A percentile compares a stretch with the other conserved stretches of the same genome.
phyloP scores from a whole-genome alignment of 805 yeast genomes.

The Candida qinlingensis region DNA sequence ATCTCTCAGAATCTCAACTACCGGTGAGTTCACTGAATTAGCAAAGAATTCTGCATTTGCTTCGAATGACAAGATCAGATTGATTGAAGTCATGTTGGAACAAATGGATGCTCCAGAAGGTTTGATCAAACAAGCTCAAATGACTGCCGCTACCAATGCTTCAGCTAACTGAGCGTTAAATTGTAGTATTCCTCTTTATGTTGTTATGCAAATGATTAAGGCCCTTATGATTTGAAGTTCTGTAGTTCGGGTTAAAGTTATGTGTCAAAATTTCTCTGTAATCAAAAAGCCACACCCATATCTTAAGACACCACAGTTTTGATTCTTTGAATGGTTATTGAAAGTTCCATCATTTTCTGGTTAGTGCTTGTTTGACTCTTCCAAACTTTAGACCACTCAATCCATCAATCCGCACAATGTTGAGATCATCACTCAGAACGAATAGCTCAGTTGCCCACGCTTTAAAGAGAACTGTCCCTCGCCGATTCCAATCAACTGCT shows the following conservation, averaged over 20 bases:
- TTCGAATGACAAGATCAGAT: slow-evolving; percentile 52
- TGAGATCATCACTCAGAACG: neutral
- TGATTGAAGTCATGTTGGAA: slow-evolving; percentile 64
- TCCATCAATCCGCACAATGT: neutral
- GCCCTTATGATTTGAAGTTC: too few relatives aligned
- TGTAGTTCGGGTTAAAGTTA: too few relatives aligned
- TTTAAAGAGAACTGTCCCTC: neutral
- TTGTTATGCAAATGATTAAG: too few relatives aligned
- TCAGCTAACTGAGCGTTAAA: neutral
- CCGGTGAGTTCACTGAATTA: slow-evolving; percentile 53
- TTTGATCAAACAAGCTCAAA: slow-evolving; percentile 62
- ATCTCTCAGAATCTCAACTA: slow-evolving; percentile 45
- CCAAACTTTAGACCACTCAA: too few relatives aligned
- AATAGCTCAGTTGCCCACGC: neutral
- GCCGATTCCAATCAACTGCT: slow-evolving; percentile 7
- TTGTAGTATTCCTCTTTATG: too few relatives aligned
- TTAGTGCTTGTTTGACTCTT: too few relatives aligned
- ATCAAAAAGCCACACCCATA: too few relatives aligned
- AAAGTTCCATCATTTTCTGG: neutral
- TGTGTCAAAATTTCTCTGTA: too few relatives aligned
- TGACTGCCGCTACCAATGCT: slow-evolving; percentile 45
- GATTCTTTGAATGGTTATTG: neutral
- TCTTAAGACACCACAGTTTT: too few relatives aligned
- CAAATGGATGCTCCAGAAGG: slow-evolving; percentile 65
- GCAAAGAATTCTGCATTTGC: slow-evolving; percentile 44